Percentiles rank a stretch among this genome's conserved stretches.
Conservation (phyloP, 139 green algal species). For the Chlorella sp. region DNA sequence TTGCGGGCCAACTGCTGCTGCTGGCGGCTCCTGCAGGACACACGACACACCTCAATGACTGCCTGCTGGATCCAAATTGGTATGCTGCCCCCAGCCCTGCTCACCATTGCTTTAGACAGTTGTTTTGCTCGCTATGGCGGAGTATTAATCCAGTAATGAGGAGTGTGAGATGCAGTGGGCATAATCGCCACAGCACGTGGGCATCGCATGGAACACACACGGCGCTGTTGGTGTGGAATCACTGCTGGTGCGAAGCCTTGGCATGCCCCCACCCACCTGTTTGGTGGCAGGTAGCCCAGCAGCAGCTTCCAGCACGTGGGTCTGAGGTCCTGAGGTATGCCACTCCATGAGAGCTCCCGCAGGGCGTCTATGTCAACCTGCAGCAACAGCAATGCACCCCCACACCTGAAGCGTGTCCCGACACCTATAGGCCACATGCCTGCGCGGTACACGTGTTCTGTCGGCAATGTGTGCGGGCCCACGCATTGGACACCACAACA, state of each 20-base stretch:
- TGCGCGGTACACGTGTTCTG: not conserved
- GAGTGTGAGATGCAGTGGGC: not conserved
- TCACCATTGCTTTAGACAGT: not conserved
- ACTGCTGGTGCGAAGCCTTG: not conserved
- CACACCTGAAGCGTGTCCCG: not conserved
- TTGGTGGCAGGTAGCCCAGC: conserved; percentile 86
- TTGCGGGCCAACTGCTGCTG: conserved; percentile 64
- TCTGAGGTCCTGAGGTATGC: conserved; percentile 73
- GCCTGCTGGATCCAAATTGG: not conserved
- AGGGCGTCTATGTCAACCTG: conserved; percentile 79
- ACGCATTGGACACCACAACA: not conserved
- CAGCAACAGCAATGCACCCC: not conserved
- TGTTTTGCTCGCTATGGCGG: not conserved
- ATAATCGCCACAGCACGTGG: not conserved
- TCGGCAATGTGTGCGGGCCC: not conserved
- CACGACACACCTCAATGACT: not conserved
- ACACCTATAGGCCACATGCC: not conserved
- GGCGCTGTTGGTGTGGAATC: not conserved
- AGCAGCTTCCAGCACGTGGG: conserved; percentile 85
- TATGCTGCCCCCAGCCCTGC: too few relatives aligned
- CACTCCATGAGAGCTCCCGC: conserved; percentile 85
- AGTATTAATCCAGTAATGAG: not conserved
- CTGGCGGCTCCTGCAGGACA: conserved; percentile 48
- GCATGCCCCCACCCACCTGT: conserved; percentile 27
- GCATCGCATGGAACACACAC: not conserved